Evolutionary conservation across 2,329 filamentous ascomycete genomes (phyloP), one percentile per base, ranked within the genome.

Genomic region (Setomelanomma holmii): DNA sequence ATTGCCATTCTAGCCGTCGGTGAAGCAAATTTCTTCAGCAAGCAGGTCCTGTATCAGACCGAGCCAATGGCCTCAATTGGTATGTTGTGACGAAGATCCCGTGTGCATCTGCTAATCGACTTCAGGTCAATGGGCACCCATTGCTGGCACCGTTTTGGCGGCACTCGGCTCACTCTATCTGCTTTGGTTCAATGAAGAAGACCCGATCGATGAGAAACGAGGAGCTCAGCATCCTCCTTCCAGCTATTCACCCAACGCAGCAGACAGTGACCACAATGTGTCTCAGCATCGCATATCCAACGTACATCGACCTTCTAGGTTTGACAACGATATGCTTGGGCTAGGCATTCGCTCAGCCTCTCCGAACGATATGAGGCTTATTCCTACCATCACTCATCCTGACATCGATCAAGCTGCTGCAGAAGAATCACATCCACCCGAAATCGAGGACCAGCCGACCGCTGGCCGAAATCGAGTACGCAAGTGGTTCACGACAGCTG

Each of bases 21-120:
- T 0, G 87, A 89, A 69, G 76, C 78, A 24, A 89, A 89, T 58
- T 85, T 89, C 57, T 88, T 80, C 59, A 88, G 83, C 41, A 17
- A 48, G 0, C 83, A 82, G 49, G 76, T 89, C 3, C 60, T 56
- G 0, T 86, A 83, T 52, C 79, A 86, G 54, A 88, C 84, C 0
- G 87, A 89, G 54, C 84, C 85, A 0, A 83, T 89, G 45, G 76
- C 76, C 4, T 86, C 82, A 55, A 78, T 89, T 42, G 85, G 83
- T 30, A 49, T 14, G 64, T 27, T 5, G 6, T 4, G 12, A 1
- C 2, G 3, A n/a, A 12, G 3, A 27, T 16, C 10, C 17, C 2
- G 0, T 8, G 24, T 34, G 3, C 21, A 7, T 11, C 27, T 8
- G 21, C 38, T 55, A 19, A 55, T 39, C 16, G 6, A 16, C 10